Conservation (phyloP, 345 rosid species). For the Eucalyptus curtisii region DNA sequence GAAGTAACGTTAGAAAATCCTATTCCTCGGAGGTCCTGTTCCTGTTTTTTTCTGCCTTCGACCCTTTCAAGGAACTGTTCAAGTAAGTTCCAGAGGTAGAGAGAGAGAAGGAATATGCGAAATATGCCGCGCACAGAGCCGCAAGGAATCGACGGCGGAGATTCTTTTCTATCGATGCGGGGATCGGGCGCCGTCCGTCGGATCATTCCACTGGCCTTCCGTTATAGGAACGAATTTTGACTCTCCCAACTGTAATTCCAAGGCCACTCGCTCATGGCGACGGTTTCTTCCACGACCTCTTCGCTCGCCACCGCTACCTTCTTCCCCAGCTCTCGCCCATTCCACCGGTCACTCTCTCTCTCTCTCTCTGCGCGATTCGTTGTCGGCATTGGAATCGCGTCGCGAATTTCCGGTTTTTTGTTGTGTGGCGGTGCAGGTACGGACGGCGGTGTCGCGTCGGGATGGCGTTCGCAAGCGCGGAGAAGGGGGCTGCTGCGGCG, state of each 20-base stretch:
- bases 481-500: not conserved
- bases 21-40: no score
- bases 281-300: conserved; percentile 35
- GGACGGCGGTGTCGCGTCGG: conserved; percentile 21
- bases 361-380: not conserved
- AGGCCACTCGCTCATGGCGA: conserved; percentile 17
- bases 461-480: conserved; percentile 42
- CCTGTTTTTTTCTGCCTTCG: no score
- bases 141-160: not conserved
- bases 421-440: not conserved
- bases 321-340: conserved; percentile 24
- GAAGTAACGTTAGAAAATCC: no score
- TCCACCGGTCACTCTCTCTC: conserved; percentile 26
- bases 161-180: not conserved
- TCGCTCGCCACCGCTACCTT: conserved; percentile 22
- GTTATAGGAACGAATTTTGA: not conserved
- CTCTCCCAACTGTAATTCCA: not conserved
- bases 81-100: no score
- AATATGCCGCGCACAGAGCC: not conserved
- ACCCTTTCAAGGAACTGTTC: no score
- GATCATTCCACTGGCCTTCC: not conserved
- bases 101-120: not conserved
- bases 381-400: not conserved
- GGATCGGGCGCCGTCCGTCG: not conserved
- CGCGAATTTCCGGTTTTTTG: not conserved